Conservation (phyloP, 148 eudicot genomes). For the Tetragonia tetragonoides region DNA sequence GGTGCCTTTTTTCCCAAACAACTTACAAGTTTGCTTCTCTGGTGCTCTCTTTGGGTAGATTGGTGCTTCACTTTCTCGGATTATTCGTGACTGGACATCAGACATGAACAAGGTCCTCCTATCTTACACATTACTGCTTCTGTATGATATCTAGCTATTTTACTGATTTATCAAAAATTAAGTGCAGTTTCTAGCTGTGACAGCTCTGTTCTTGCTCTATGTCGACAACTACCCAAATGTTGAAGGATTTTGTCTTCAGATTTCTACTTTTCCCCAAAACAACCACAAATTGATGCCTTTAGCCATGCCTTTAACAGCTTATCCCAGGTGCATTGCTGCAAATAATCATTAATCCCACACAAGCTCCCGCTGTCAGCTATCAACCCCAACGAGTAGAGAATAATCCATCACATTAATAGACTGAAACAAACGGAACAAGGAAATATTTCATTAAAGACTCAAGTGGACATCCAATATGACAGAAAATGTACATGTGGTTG, state of each 20-base stretch:
- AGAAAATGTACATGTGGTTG: too few species aligned
- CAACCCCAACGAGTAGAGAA: slow-evolving; percentile 90
- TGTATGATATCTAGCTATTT: neutral
- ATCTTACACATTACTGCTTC: neutral
- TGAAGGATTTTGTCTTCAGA: slow-evolving; percentile 63
- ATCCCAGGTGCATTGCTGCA: slow-evolving; percentile 93
- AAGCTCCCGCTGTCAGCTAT: slow-evolving; percentile 53
- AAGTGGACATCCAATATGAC: too few species aligned
- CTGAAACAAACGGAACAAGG: slow-evolving; percentile 37
- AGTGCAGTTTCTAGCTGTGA: slow-evolving; percentile 55
- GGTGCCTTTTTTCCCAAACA: slow-evolving; percentile 59
- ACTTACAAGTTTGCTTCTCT: slow-evolving; percentile 62
- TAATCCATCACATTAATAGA: slow-evolving; percentile 90
- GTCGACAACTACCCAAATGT: slow-evolving; percentile 66
- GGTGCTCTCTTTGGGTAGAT: slow-evolving; percentile 79
- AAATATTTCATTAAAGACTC: too few species aligned
- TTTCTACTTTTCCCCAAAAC: slow-evolving; percentile 34
- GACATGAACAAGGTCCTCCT: slow-evolving; percentile 56
- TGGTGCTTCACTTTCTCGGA: slow-evolving; percentile 69
- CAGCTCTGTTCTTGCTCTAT: slow-evolving; percentile 42
- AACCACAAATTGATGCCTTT: slow-evolving; percentile 40
- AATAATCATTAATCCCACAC: slow-evolving; percentile 93
- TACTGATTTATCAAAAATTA: neutral
- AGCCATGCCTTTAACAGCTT: slow-evolving; percentile 92
- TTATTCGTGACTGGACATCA: slow-evolving; percentile 63